Conservation (phyloP, 2,329 filamentous ascomycete species). For the Fusarium pininemorale region DNA sequence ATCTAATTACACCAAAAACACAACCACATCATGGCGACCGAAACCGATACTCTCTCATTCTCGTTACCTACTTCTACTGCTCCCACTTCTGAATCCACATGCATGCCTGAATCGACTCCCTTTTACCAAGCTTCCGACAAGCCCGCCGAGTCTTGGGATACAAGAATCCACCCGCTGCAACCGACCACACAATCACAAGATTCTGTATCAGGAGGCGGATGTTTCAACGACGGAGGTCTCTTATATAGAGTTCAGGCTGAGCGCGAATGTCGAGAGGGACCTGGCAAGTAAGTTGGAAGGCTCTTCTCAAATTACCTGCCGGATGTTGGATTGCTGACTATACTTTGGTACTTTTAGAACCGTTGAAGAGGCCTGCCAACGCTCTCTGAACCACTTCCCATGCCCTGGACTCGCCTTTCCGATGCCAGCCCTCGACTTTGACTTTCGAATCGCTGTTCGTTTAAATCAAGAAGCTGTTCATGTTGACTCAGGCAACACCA, state of each 20-base stretch:
- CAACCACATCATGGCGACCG: slow-evolving; percentile 42
- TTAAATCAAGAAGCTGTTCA: slow-evolving; percentile 55
- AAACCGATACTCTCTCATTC: slow-evolving; percentile 46
- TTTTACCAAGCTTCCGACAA: slow-evolving; percentile 22
- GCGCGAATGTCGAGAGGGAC: slow-evolving; percentile 40
- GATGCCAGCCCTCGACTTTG: slow-evolving; percentile 57
- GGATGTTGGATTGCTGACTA: slow-evolving; percentile 31
- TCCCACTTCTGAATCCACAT: slow-evolving; percentile 44
- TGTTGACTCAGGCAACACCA: slow-evolving; percentile 54
- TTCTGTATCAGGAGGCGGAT: slow-evolving; percentile 16
- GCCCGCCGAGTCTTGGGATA: slow-evolving; percentile 44
- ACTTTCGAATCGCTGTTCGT: slow-evolving; percentile 60
- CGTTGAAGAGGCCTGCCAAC: slow-evolving; percentile 51
- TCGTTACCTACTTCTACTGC: slow-evolving; percentile 46
- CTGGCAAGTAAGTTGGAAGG: slow-evolving; percentile 39
- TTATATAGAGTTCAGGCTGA: slow-evolving; percentile 41
- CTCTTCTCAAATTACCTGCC: background rate
- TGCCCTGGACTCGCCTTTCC: slow-evolving; percentile 55
- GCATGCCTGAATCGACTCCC: slow-evolving; percentile 33
- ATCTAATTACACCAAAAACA: background rate
- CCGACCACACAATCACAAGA: slow-evolving; percentile 20
- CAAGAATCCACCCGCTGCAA: slow-evolving; percentile 35
- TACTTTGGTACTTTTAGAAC: slow-evolving; percentile 35
- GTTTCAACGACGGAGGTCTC: slow-evolving; percentile 41
- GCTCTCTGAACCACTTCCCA: slow-evolving; percentile 52